These are phyloP conservation scores for Mesembryanthemum crystallinum DNA, from an alignment of 148 eudicot genomes.

Conservation along the genomic window DNA sequence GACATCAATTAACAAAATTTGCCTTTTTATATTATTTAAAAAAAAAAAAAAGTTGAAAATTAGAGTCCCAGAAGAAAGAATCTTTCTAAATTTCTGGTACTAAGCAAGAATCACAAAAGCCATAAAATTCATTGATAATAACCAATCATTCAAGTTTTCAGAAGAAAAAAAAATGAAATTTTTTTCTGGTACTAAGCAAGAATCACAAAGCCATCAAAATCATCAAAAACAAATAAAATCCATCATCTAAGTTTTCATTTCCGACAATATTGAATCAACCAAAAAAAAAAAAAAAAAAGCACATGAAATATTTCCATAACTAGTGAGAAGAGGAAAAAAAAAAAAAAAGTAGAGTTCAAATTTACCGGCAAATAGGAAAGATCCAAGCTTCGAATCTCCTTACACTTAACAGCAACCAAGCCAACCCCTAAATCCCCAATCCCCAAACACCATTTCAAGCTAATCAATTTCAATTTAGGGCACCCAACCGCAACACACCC, in stretches of 20 bases:
- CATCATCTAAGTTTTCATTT: neutral
- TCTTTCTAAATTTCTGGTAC: too few species aligned
- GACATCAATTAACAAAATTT: too few species aligned
- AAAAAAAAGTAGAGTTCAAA: too few species aligned
- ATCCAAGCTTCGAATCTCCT: conserved; percentile 65
- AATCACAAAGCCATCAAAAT: neutral
- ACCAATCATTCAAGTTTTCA: too few species aligned
- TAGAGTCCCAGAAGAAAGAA: too few species aligned
- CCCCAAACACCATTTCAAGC: conserved; percentile 88
- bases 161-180: neutral
- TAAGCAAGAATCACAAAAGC: too few species aligned
- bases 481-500: conserved; percentile 98
- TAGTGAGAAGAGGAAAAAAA: neutral
- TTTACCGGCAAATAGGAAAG: conserved; percentile 93
- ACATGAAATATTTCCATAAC: neutral
- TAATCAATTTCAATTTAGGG: conserved; percentile 56
- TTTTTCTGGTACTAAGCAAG: too few species aligned
- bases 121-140: too few species aligned
- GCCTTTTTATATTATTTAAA: too few species aligned
- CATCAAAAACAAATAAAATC: neutral
- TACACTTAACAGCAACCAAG: conserved; percentile 85
- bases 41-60: too few species aligned
- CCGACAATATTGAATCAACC: neutral
- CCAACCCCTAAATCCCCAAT: conserved; percentile 92
- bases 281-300: neutral